Evolutionary conservation across 257 asterid genomes (phyloP).

Genomic region (Salvia rosmarinus): DNA sequence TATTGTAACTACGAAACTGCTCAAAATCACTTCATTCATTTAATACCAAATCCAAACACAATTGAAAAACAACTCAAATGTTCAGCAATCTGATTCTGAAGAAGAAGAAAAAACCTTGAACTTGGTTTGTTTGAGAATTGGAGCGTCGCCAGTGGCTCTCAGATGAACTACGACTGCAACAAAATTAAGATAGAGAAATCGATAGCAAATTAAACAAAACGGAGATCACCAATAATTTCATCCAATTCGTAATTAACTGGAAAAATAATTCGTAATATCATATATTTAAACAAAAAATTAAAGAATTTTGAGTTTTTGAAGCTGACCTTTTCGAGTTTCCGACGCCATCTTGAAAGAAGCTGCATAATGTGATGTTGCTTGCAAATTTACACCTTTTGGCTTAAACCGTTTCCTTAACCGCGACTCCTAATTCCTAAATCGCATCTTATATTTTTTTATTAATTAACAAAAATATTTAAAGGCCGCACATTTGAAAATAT

Average conservation of each 20-base stretch:
- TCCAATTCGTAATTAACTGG: not conserved
- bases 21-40: not conserved
- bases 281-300: too few species aligned
- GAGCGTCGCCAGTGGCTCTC: slow-evolving; percentile 96
- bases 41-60: not conserved
- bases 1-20: not conserved
- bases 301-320: too few species aligned
- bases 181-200: slow-evolving; percentile 12
- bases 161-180: slow-evolving; percentile 84
- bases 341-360: slow-evolving; percentile 30
- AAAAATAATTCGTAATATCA: slow-evolving; percentile 3
- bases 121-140: too few species aligned
- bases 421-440: not conserved
- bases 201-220: slow-evolving; percentile 10
- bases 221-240: not conserved
- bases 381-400: not conserved
- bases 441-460: too few species aligned
- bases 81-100: too few species aligned
- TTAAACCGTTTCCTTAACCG: not conserved
- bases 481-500: too few species aligned
- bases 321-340: slow-evolving; percentile 68
- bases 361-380: not conserved
- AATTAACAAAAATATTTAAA: too few species aligned
- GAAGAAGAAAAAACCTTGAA: too few species aligned
- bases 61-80: too few species aligned